Evolutionary conservation across 2,329 filamentous ascomycete species (phyloP), one percentile per base, ranked within the genome.

Genomic region (Penicillium polonicum): DNA sequence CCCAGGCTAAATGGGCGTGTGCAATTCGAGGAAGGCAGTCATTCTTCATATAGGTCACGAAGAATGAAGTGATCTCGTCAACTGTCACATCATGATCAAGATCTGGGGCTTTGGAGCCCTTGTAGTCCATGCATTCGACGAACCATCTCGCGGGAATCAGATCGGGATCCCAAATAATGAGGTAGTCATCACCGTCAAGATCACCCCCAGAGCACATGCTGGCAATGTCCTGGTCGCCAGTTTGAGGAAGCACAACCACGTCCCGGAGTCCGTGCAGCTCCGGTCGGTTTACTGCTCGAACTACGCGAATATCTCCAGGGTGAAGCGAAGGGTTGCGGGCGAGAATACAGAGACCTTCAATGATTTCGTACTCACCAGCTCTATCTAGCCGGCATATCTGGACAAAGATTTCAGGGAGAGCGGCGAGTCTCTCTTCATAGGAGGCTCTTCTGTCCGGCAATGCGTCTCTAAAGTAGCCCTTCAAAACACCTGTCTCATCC

Each of bases 131-230:
- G 0, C 94, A 88, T 0, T 82, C 77, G 35, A 84, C 79, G 64
- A 94, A 90, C 85, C 89, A 90, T 50, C 83, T 76, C 1, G 74
- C 63, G 0, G 91, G 91, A 27, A 95, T 79, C 7, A 99, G 78
- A 15, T 84, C 82, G 23, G 81, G 72, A 64, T 99, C 92, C 93
- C 94, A 99, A 45, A 97, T 88, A 5, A 97, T 86, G 55, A 97
- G 88, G 71, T 92, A 99, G 70, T 99, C 94, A 67, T 99, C 94
- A 0, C 94, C 94, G 69, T 99, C 94, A 0, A 99, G 82, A 69
- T 99, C 94, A 0, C 94, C 94, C 2, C 94, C 94, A 4, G 94
- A 96, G 62, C 94, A 92, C 93, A 97, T 97, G 68, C 89, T 92
- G 0, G 92, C 86, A 23, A 99, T 78, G 61, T 96, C 91, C 17